phyloP scores from a whole-genome alignment of 1,139 yeast genomes.

The Insectozyma bohioensis region DNA sequence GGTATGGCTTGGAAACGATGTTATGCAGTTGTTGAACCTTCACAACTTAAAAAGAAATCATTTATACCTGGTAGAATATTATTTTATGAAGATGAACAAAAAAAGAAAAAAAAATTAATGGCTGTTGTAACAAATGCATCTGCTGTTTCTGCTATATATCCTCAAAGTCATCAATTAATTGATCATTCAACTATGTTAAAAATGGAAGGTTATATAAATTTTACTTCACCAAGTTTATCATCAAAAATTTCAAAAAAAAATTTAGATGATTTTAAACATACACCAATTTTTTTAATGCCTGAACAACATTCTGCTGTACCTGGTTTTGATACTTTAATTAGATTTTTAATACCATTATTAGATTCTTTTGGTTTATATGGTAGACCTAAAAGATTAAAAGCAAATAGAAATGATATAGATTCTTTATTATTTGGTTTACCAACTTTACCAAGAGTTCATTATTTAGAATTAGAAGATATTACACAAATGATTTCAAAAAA shows the following conservation, averaged over 20 bases:
- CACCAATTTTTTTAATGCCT: slow-evolving; percentile 92
- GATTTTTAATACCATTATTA: slow-evolving; percentile 81
- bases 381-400: slow-evolving; percentile 83
- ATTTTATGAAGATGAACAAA: slow-evolving; percentile 69
- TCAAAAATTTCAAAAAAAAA: slow-evolving; percentile 41
- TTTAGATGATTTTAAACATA: slow-evolving; percentile 60
- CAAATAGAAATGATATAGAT: slow-evolving; percentile 77
- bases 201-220: slow-evolving; percentile 76
- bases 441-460: slow-evolving; percentile 83
- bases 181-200: slow-evolving; percentile 88
- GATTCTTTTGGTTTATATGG: slow-evolving; percentile 91
- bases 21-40: slow-evolving; percentile 87
- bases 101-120: slow-evolving; percentile 71
- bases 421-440: slow-evolving; percentile 91
- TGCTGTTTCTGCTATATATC: slow-evolving; percentile 90
- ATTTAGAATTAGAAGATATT: slow-evolving; percentile 48
- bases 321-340: slow-evolving; percentile 88
- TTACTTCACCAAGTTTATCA: slow-evolving; percentile 44
- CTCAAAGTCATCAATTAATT: slow-evolving; percentile 75
- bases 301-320: slow-evolving; percentile 92
- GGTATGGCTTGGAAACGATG: slow-evolving; percentile 99
- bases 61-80: slow-evolving; percentile 56
- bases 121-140: slow-evolving; percentile 73
- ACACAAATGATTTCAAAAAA: slow-evolving; percentile 19
- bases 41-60: slow-evolving; percentile 44